Evolutionary conservation across 2,329 filamentous ascomycete genomes (phyloP).

Genomic region (Trichoderma lentiforme): DNA sequence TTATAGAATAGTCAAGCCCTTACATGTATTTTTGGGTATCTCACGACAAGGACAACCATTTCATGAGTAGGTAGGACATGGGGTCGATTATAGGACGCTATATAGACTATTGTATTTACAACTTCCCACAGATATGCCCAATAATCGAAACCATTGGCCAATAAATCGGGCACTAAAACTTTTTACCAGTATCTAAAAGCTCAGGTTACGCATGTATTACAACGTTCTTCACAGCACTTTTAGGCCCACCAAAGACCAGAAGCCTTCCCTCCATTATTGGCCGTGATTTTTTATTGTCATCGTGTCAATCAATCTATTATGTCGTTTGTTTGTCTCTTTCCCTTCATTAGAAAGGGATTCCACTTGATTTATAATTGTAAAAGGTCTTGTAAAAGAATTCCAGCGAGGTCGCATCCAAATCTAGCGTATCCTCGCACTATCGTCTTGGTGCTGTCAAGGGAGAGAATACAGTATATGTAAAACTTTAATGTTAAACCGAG

Average conservation of each 20-base stretch:
- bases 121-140: neutral
- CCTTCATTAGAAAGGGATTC: too few species aligned
- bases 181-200: too few species aligned
- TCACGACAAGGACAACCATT: neutral
- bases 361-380: too few species aligned
- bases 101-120: neutral
- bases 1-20: neutral
- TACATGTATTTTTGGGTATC: neutral
- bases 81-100: neutral
- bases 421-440: too few species aligned
- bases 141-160: neutral
- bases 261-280: neutral
- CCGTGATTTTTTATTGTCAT: neutral
- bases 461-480: neutral
- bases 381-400: too few species aligned
- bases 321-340: too few species aligned
- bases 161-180: too few species aligned
- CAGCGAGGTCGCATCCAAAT: too few species aligned
- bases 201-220: neutral
- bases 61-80: neutral
- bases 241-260: neutral
- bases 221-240: neutral
- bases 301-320: too few species aligned
- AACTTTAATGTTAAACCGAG: neutral
- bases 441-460: neutral